These are phyloP conservation scores for Euphorbia pulcherrima DNA, from an alignment of 345 rosid species.

Conservation along the genomic window DNA sequence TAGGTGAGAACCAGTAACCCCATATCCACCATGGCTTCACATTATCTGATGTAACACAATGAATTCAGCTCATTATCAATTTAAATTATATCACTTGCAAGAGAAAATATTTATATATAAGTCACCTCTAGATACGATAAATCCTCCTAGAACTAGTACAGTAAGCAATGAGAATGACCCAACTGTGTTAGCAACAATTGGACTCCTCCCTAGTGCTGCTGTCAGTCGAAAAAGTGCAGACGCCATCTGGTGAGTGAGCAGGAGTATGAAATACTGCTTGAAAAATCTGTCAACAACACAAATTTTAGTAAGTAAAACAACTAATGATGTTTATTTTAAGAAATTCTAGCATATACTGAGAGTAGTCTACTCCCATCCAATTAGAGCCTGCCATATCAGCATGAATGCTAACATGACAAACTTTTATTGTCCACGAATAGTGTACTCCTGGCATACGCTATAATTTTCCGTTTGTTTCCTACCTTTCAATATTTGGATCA, in stretches of 20 bases:
- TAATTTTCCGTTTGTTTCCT: neutral
- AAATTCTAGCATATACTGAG: no score
- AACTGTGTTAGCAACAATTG: slow-evolving; percentile 53
- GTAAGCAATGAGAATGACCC: slow-evolving; percentile 47
- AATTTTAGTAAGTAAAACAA: slow-evolving; percentile 1
- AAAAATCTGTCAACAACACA: slow-evolving; percentile 41
- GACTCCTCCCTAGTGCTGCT: slow-evolving; percentile 51
- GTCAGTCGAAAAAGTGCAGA: slow-evolving; percentile 47
- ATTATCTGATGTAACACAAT: slow-evolving; percentile 32
- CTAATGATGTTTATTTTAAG: no score
- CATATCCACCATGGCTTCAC: slow-evolving; percentile 63
- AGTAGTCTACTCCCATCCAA: no score
- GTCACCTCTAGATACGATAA: slow-evolving; percentile 50
- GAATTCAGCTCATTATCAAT: slow-evolving; percentile 13
- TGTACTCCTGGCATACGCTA: no score
- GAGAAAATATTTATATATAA: neutral
- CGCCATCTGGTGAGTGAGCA: slow-evolving; percentile 49
- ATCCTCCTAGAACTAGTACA: slow-evolving; percentile 51
- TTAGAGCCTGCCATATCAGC: no score
- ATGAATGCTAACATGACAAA: no score
- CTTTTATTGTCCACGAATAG: no score
- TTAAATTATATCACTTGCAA: neutral
- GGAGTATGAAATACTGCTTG: slow-evolving; percentile 45
- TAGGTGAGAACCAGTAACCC: slow-evolving; percentile 65
- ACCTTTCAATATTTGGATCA: slow-evolving; percentile 51